Evolutionary conservation across 176 grass and related monocot genomes (phyloP), one percentile per base, ranked within the genome.

Genomic region (Calamus simplicifolius): DNA sequence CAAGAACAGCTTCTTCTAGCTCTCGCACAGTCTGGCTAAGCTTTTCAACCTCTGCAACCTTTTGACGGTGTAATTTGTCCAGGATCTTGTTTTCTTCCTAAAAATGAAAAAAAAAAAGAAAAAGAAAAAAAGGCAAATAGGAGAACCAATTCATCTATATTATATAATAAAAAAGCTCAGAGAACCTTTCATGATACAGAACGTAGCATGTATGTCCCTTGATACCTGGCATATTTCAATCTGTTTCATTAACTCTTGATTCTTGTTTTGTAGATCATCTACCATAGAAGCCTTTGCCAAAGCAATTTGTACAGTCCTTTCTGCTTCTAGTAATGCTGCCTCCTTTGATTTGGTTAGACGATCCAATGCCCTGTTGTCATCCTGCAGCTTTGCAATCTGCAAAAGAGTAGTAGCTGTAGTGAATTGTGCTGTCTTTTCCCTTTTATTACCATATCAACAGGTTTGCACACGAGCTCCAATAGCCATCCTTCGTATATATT

Each of bases 51-150:
- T 97, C 93, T 2, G 87, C 84, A 66, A 97, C 81, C 71, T 97
- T 97, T 56, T 97, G 93, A 5, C 84, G 75, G 66, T 88, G 87
- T 72, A 97, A 77, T 69, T 69, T 97, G 49, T 97, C 92, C 81
- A 91, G 73, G 6, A 97, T 97, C 74, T 90, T 97, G 70, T 91
- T 97, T 78, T 97, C 93, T 74, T 97, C 93, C 93, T 97, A 51
- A 67, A 35, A 58, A 51, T 65, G 8, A 35, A 56, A 49, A 3
- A 61, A 35, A 8, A 35, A 6, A 35, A 30, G n/a, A 0, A 30
- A 30, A 35, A 35, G 8, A 30, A 0, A 30, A 30, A 49, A 27
- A 54, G 56, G 27, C 43, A 29, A 27, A 58, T 51, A 57, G 21
- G 75, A 19, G 31, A 35, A 5, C 29, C 5, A 31, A 31, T 31